These are phyloP conservation scores for Pyricularia grisea DNA, from an alignment of 2,329 filamentous ascomycete genomes.

Conservation along the genomic window DNA sequence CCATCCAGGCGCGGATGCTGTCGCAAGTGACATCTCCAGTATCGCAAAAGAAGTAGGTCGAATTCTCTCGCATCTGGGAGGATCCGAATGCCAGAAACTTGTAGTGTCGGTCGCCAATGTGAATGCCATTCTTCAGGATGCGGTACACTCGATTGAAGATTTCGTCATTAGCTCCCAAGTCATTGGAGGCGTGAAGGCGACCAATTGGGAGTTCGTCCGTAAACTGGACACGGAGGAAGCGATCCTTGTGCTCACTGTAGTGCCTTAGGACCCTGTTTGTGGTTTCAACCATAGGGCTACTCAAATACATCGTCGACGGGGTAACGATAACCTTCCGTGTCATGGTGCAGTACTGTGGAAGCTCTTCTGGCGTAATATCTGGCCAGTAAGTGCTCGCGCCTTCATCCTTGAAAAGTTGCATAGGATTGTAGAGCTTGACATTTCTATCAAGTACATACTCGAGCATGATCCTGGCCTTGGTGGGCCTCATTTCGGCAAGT, in stretches of 20 bases:
- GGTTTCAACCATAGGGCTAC: constrained; percentile 69
- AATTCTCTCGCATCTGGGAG: constrained; percentile 86
- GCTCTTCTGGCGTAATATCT: constrained; percentile 25
- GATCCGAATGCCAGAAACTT: constrained; percentile 92
- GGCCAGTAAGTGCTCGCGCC: constrained; percentile 37
- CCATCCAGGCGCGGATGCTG: constrained; percentile 79
- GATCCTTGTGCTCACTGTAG: constrained; percentile 58
- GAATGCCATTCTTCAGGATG: constrained; percentile 67
- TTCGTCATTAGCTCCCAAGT: constrained; percentile 51
- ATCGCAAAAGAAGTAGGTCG: constrained; percentile 86
- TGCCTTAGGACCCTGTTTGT: constrained; percentile 80
- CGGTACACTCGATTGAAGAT: constrained; percentile 67
- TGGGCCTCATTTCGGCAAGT: constrained; percentile 38
- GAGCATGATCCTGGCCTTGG: constrained; percentile 55
- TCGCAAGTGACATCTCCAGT: constrained; percentile 57
- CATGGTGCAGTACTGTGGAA: constrained; percentile 57
- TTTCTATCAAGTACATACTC: constrained; percentile 60
- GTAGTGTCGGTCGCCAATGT: constrained; percentile 71
- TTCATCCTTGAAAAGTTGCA: constrained; percentile 56
- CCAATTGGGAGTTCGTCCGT: constrained; percentile 65
- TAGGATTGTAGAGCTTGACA: constrained; percentile 50
- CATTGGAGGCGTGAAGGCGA: constrained; percentile 44
- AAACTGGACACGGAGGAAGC: constrained; percentile 85
- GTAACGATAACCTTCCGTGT: constrained; percentile 73
- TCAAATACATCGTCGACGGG: constrained; percentile 72